These are phyloP conservation scores for Suhomyces yuchorum DNA, from an alignment of 1,139 yeast species.

Conservation along the genomic window DNA sequence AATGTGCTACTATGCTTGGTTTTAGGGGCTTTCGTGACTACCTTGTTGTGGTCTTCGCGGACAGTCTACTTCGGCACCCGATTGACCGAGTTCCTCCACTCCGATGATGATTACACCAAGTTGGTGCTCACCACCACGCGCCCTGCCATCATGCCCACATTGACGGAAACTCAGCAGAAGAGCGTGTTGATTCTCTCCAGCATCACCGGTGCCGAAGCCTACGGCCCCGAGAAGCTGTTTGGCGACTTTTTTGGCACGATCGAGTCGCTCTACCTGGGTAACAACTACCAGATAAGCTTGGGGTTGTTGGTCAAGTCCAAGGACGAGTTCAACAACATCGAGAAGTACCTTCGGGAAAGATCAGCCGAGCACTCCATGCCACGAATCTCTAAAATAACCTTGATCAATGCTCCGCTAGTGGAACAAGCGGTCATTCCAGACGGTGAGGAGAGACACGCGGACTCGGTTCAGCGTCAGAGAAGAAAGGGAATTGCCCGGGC, in stretches of 20 bases:
- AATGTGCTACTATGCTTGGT: slow-evolving; percentile 1
- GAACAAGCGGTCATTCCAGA: slow-evolving; percentile 27
- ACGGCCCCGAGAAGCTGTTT: slow-evolving; percentile 30
- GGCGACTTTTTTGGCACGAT: slow-evolving; percentile 29
- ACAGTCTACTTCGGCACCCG: not conserved
- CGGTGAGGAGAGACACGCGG: slow-evolving; percentile 33
- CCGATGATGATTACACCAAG: not conserved
- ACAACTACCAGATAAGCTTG: slow-evolving; percentile 25
- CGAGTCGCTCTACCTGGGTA: slow-evolving; percentile 15
- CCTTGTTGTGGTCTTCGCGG: not conserved
- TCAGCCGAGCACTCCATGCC: not conserved
- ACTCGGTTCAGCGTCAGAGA: slow-evolving; percentile 33
- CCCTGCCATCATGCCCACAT: not conserved
- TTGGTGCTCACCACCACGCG: not conserved
- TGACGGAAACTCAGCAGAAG: not conserved
- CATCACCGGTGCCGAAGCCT: slow-evolving; percentile 29
- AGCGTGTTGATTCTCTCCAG: slow-evolving; percentile 7
- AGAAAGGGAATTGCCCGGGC: slow-evolving; percentile 38
- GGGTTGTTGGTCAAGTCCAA: slow-evolving; percentile 33
- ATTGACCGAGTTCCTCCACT: not conserved
- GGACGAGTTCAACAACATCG: slow-evolving; percentile 27
- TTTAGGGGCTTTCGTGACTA: not conserved
- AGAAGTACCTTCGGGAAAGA: slow-evolving; percentile 10
- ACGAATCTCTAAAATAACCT: slow-evolving; percentile 24
- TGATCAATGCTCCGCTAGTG: slow-evolving; percentile 37